These are phyloP conservation scores for Leccinum longicurvipes DNA, from an alignment of 768 basidiomycete species.

Conservation along the genomic window DNA sequence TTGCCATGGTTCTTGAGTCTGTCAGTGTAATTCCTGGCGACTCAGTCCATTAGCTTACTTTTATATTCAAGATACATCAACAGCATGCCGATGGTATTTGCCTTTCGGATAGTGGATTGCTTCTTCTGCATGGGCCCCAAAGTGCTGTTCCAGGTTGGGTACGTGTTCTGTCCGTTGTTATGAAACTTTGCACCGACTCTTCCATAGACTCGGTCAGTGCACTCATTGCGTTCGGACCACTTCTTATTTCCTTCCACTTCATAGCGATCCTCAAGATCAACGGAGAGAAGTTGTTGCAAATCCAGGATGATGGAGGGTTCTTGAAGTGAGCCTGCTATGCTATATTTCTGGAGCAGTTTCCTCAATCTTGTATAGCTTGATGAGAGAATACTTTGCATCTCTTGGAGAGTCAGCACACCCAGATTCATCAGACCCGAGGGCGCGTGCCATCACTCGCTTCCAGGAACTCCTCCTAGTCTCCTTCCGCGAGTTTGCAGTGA, in stretches of 20 bases:
- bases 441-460: conserved; percentile 93
- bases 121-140: conserved; percentile 99
- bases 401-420: conserved; percentile 95
- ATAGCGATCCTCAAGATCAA: conserved; percentile 97
- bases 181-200: conserved; percentile 9
- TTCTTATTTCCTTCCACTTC: conserved; percentile 11
- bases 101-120: conserved; percentile 95
- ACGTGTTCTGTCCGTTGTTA: conserved; percentile 13
- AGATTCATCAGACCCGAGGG: conserved; percentile 78
- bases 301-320: conserved; percentile 96
- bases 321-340: conserved; percentile 63
- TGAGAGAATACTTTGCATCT: conserved; percentile 93
- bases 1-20: conserved; percentile 98
- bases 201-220: conserved; percentile 52
- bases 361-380: conserved; percentile 51
- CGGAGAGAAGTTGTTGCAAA: conserved; percentile 83
- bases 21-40: conserved; percentile 47
- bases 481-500: conserved; percentile 95
- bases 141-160: conserved; percentile 98
- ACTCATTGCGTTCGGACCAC: background rate
- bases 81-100: conserved; percentile 96
- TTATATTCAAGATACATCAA: conserved; percentile 66
- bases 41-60: background rate
- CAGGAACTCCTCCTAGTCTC: conserved; percentile 95
- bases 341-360: background rate